A percentile compares a stretch with the other conserved stretches of the same genome.
Evolutionary conservation across 1,284 basidiomycete species (phyloP).

Genomic region (Tilletia horrida): DNA sequence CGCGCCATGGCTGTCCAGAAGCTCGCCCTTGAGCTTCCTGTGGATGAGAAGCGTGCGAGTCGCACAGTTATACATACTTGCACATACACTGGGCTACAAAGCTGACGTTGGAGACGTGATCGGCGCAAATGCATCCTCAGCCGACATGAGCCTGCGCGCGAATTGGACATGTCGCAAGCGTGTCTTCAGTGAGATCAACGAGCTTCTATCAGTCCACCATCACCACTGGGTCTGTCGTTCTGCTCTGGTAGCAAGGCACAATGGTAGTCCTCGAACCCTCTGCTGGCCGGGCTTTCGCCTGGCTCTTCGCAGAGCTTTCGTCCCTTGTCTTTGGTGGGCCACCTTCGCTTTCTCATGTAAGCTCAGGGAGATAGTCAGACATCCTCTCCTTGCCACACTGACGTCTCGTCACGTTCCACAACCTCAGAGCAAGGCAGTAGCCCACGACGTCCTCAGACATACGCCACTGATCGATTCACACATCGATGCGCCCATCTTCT

Average conservation of each 20-base stretch:
- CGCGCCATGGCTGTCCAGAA: too few species aligned
- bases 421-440: background rate
- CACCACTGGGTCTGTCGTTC: background rate
- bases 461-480: constrained; percentile 35
- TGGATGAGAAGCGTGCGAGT: too few species aligned
- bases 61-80: too few species aligned
- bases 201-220: too few species aligned
- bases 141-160: too few species aligned
- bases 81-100: too few species aligned
- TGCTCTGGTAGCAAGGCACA: background rate
- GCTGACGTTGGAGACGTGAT: too few species aligned
- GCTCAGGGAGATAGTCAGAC: background rate
- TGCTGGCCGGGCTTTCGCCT: background rate
- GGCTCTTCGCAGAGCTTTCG: background rate
- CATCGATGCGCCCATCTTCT: constrained; percentile 31
- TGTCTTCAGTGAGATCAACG: too few species aligned
- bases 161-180: too few species aligned
- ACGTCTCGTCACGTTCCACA: background rate
- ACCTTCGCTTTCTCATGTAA: background rate
- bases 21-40: too few species aligned
- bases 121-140: too few species aligned
- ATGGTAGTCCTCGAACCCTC: background rate
- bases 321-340: background rate
- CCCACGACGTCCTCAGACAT: background rate
- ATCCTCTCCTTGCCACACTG: background rate